Conservation (phyloP, 202 grass and related monocot genomes). For the Bolboschoenoplectus hybrid region DNA sequence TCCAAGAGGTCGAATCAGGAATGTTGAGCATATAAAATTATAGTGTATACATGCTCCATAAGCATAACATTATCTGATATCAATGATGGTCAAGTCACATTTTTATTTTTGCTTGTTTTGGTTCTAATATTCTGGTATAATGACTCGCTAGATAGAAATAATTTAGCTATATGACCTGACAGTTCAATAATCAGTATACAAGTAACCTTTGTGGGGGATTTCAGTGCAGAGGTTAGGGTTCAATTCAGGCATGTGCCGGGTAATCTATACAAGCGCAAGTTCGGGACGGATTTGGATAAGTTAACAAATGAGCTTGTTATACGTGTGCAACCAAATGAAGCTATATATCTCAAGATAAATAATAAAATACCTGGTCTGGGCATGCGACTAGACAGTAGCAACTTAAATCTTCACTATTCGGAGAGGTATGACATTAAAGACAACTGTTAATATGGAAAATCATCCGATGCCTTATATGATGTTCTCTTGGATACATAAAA, state of each 20-base stretch:
- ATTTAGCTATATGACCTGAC: constrained; percentile 7
- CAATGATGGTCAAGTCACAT: neutral
- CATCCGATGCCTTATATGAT: neutral
- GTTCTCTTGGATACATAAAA: neutral
- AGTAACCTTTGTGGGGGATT: neutral
- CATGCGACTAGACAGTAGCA: constrained; percentile 81
- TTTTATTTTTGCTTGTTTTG: neutral
- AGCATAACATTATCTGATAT: constrained; percentile 18
- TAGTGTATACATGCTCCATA: neutral
- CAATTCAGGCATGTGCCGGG: constrained; percentile 91
- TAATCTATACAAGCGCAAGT: constrained; percentile 67
- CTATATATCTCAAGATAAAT: constrained; percentile 97
- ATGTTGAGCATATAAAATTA: neutral
- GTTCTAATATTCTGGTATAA: constrained; percentile 7
- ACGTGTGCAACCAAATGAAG: constrained; percentile 89
- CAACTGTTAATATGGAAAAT: neutral
- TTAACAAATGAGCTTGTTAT: constrained; percentile 88
- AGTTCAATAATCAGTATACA: neutral
- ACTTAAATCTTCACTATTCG: constrained; percentile 84
- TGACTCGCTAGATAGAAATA: neutral
- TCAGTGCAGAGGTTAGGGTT: constrained; percentile 87
- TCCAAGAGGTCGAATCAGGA: neutral
- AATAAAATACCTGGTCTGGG: constrained; percentile 80
- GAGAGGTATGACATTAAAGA: constrained; percentile 43
- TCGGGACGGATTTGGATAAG: constrained; percentile 63